Conservation (phyloP, 2,329 filamentous ascomycete species). For the Tricladium varicosporioides region DNA sequence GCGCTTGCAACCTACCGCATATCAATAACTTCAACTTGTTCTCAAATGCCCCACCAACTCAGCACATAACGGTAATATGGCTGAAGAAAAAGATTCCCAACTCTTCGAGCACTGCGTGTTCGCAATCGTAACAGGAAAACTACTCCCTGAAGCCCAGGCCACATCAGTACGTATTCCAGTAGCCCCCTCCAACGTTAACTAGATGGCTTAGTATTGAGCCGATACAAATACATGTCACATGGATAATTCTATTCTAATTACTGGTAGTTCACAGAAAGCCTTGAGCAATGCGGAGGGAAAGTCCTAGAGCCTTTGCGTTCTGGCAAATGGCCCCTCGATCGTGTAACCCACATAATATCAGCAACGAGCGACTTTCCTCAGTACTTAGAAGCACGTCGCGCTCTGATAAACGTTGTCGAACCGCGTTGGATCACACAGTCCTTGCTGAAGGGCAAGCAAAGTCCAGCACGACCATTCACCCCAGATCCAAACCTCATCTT, state of each 20-base stretch:
- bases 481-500: slow-evolving; percentile 92
- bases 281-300: slow-evolving; percentile 35
- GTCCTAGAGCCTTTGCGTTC: slow-evolving; percentile 39
- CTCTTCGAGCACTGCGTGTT: slow-evolving; percentile 31
- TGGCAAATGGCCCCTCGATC: slow-evolving; percentile 37
- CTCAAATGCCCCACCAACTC: not conserved
- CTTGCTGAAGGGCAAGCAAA: slow-evolving; percentile 65
- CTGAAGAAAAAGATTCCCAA: slow-evolving; percentile 9
- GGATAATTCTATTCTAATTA: not conserved
- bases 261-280: slow-evolving; percentile 23
- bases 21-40: not conserved
- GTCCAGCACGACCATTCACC: slow-evolving; percentile 79
- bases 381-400: slow-evolving; percentile 70
- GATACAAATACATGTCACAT: not conserved
- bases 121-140: slow-evolving; percentile 27
- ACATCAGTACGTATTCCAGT: slow-evolving; percentile 18
- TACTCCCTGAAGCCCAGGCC: slow-evolving; percentile 13
- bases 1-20: no score
- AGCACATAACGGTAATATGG: slow-evolving; percentile 9
- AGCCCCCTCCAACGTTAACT: not conserved
- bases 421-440: slow-evolving; percentile 77
- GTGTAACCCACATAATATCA: slow-evolving; percentile 66
- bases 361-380: slow-evolving; percentile 89
- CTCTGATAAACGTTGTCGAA: slow-evolving; percentile 81
- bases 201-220: no score